A percentile compares a stretch with the other conserved stretches of the same genome.
Conservation (phyloP, 768 basidiomycete genomes). For the Macrolepiota dolichaula region DNA sequence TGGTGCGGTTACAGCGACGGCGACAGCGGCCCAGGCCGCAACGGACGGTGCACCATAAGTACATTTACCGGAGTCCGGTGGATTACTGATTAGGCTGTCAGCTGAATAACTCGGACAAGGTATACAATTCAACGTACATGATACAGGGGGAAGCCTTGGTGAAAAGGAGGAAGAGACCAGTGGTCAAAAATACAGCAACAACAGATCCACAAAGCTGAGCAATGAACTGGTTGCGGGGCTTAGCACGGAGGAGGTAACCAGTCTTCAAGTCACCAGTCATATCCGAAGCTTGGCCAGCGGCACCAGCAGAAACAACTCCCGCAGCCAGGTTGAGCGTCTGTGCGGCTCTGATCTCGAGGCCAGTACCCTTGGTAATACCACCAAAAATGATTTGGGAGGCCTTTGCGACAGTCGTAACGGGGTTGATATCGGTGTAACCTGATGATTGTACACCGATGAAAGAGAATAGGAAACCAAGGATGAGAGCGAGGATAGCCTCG, state of each 20-base stretch:
- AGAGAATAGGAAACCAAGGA: conserved; percentile 63
- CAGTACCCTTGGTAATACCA: conserved; percentile 49
- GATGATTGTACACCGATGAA: conserved; percentile 64
- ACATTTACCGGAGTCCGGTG: conserved; percentile 30
- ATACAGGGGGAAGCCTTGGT: conserved; percentile 62
- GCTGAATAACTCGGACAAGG: neutral
- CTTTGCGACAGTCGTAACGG: conserved; percentile 57
- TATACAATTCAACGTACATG: conserved; percentile 27
- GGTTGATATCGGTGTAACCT: conserved; percentile 61
- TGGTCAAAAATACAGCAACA: conserved; percentile 57
- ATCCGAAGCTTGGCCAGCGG: conserved; percentile 56
- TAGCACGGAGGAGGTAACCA: conserved; percentile 64
- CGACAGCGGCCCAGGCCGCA: conserved; percentile 54
- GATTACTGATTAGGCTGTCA: conserved; percentile 18
- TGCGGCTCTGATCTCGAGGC: conserved; percentile 29
- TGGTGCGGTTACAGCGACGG: conserved; percentile 45
- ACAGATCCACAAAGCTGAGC: conserved; percentile 56
- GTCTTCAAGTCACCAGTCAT: conserved; percentile 71
- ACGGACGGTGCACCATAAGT: conserved; percentile 57
- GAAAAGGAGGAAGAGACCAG: conserved; percentile 60
- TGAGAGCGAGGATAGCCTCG: conserved; percentile 50
- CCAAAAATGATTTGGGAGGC: conserved; percentile 66
- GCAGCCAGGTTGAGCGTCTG: conserved; percentile 48
- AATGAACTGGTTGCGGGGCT: conserved; percentile 60
- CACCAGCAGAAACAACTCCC: conserved; percentile 51